Percentiles rank a stretch among this genome's conserved stretches.
phyloP scores from a whole-genome alignment of 2,329 filamentous ascomycete genomes.

The Cercospora janseana region DNA sequence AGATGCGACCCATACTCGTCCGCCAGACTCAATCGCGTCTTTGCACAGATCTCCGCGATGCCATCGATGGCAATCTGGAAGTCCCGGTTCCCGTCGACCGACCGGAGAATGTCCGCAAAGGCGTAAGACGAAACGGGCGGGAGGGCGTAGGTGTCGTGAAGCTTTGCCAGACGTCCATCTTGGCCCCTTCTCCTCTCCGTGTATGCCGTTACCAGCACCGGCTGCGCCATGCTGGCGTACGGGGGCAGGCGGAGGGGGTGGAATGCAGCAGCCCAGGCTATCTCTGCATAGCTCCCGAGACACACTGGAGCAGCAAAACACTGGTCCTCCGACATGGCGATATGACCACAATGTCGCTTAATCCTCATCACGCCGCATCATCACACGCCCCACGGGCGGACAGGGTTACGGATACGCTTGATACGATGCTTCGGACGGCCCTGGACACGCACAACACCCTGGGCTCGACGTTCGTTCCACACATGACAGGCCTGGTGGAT shows the following conservation, averaged over 20 bases:
- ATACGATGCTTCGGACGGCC: too few species aligned
- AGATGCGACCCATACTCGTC: slow-evolving; percentile 63
- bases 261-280: neutral
- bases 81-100: slow-evolving; percentile 49
- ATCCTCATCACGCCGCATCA: too few species aligned
- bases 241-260: too few species aligned
- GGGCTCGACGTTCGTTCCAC: neutral
- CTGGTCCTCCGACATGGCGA: slow-evolving; percentile 2
- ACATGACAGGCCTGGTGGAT: neutral
- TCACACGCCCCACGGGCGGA: too few species aligned
- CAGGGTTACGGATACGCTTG: too few species aligned
- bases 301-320: slow-evolving; percentile 16
- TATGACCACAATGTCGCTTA: slow-evolving; percentile 2
- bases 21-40: slow-evolving; percentile 59
- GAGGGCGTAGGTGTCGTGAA: slow-evolving; percentile 25
- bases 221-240: slow-evolving; percentile 40
- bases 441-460: too few species aligned
- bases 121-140: slow-evolving; percentile 36
- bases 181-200: slow-evolving; percentile 20
- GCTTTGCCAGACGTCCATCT: slow-evolving; percentile 12
- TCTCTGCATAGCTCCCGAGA: slow-evolving; percentile 1
- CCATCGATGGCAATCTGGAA: slow-evolving; percentile 59
- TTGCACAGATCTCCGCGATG: slow-evolving; percentile 62
- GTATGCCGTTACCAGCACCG: slow-evolving; percentile 43
- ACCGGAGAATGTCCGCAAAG: slow-evolving; percentile 37